Percentiles rank a stretch among this genome's conserved stretches.
Evolutionary conservation across 768 basidiomycete species (phyloP).

Genomic region (Boletus coccyginus): DNA sequence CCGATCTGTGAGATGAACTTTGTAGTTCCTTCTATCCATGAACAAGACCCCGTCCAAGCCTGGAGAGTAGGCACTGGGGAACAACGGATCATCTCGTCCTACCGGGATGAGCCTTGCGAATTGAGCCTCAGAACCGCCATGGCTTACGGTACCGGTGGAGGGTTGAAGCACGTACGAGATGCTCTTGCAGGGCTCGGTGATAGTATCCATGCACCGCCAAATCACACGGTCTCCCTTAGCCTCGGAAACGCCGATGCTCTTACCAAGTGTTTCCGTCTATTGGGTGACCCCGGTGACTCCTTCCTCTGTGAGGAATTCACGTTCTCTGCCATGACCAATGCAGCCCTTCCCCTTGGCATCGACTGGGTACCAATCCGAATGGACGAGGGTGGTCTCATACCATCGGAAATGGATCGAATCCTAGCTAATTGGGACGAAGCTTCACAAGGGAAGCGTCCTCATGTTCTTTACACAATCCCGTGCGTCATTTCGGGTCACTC

Average conservation of each 20-base stretch:
- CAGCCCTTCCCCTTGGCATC: slow-evolving; percentile 39
- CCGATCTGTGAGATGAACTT: slow-evolving; percentile 35
- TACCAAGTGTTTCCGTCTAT: slow-evolving; percentile 40
- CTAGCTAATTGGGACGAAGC: slow-evolving; percentile 43
- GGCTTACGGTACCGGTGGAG: slow-evolving; percentile 39
- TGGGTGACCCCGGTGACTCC: slow-evolving; percentile 42
- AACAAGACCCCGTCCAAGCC: slow-evolving; percentile 28
- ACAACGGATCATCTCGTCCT: slow-evolving; percentile 26
- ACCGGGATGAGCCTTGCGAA: slow-evolving; percentile 28
- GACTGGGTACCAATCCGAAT: slow-evolving; percentile 44
- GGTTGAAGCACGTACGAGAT: slow-evolving; percentile 33
- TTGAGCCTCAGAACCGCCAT: slow-evolving; percentile 34
- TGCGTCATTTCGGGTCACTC: slow-evolving; percentile 24
- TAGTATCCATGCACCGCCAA: slow-evolving; percentile 34
- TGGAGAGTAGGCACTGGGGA: slow-evolving; percentile 30
- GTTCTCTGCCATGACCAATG: slow-evolving; percentile 41
- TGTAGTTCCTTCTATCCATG: slow-evolving; percentile 31
- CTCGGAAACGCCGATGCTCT: slow-evolving; percentile 42
- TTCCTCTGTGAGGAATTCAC: slow-evolving; percentile 45
- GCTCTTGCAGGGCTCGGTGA: slow-evolving; percentile 35
- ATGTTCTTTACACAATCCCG: slow-evolving; percentile 51
- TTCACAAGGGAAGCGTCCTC: slow-evolving; percentile 45
- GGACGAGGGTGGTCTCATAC: slow-evolving; percentile 50
- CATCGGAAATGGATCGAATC: slow-evolving; percentile 44
- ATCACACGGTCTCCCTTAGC: slow-evolving; percentile 35